Evolutionary conservation across 768 basidiomycete species (phyloP).

Genomic region (Termitomyces sp.): DNA sequence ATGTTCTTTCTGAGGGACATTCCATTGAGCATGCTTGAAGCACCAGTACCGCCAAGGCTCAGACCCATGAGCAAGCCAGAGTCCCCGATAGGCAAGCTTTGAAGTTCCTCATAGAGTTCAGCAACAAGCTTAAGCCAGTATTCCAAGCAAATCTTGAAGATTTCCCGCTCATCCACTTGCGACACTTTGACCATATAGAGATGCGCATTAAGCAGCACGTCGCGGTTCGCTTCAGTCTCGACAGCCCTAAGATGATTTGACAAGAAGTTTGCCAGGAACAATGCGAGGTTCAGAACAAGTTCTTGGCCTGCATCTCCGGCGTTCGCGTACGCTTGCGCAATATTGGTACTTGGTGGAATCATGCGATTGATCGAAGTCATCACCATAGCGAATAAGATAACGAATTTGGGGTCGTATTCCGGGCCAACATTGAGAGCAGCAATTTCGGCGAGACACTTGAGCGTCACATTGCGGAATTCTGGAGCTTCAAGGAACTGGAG

Average conservation of each 20-base stretch:
- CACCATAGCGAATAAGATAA: slow-evolving; percentile 95
- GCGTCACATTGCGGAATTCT: slow-evolving; percentile 94
- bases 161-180: slow-evolving; percentile 96
- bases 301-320: slow-evolving; percentile 93
- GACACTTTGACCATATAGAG: slow-evolving; percentile 98
- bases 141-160: slow-evolving; percentile 98
- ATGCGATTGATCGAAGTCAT: slow-evolving; percentile 97
- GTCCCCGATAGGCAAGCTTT: slow-evolving; percentile 83
- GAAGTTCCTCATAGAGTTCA: slow-evolving; percentile 96
- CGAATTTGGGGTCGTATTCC: slow-evolving; percentile 98
- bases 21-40: slow-evolving; percentile 64
- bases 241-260: slow-evolving; percentile 91
- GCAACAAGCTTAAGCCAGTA: slow-evolving; percentile 97
- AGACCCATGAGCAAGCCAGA: slow-evolving; percentile 85
- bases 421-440: slow-evolving; percentile 91
- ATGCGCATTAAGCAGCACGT: slow-evolving; percentile 93
- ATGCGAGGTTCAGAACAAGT: slow-evolving; percentile 91
- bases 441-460: slow-evolving; percentile 96
- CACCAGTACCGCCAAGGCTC: slow-evolving; percentile 67
- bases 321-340: slow-evolving; percentile 85
- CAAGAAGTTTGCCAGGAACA: slow-evolving; percentile 98
- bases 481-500: slow-evolving; percentile 90
- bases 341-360: slow-evolving; percentile 94
- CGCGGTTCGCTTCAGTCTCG: slow-evolving; percentile 85
- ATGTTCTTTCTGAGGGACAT: slow-evolving; percentile 88